Conservation (phyloP, 768 basidiomycete genomes). For the Mycena chlorophos region DNA sequence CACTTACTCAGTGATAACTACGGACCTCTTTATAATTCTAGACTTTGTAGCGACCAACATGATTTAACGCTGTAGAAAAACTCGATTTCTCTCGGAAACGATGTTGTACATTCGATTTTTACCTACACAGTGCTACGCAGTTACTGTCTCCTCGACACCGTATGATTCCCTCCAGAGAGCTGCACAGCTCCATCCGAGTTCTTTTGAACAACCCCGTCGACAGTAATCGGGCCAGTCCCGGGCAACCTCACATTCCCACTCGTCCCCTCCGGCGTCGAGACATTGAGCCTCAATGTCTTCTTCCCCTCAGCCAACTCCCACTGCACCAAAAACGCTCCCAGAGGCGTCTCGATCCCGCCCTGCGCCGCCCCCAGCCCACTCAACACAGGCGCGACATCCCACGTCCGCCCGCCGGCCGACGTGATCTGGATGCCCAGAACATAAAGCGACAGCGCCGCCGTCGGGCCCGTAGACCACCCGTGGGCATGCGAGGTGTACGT, state of each 20-base stretch:
- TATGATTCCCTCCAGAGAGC: constrained; percentile 15
- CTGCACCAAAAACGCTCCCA: constrained; percentile 46
- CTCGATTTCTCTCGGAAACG: too few species aligned
- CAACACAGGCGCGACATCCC: constrained; percentile 45
- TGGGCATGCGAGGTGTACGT: constrained; percentile 50
- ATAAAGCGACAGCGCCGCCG: constrained; percentile 48
- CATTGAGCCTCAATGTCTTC: constrained; percentile 26
- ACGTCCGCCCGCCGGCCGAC: constrained; percentile 41
- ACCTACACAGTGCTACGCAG: not conserved
- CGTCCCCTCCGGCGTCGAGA: constrained; percentile 30
- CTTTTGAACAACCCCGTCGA: constrained; percentile 10
- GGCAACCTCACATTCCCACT: constrained; percentile 30
- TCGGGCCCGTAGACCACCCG: constrained; percentile 52
- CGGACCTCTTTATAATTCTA: too few species aligned
- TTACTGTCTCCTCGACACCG: not conserved
- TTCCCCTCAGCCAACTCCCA: constrained; percentile 30
- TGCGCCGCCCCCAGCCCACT: constrained; percentile 42
- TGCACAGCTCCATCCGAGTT: constrained; percentile 5
- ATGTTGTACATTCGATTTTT: not conserved
- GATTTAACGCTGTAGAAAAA: too few species aligned
- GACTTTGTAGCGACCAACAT: too few species aligned
- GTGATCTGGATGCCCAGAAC: constrained; percentile 46
- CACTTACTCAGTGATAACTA: too few species aligned
- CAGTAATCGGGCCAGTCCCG: constrained; percentile 24
- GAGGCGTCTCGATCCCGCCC: constrained; percentile 46